A percentile compares a stretch with the other conserved stretches of the same genome.
These are phyloP conservation scores for Scedosporium dehoogii DNA, from an alignment of 2,329 filamentous ascomycete species.

Conservation along the genomic window DNA sequence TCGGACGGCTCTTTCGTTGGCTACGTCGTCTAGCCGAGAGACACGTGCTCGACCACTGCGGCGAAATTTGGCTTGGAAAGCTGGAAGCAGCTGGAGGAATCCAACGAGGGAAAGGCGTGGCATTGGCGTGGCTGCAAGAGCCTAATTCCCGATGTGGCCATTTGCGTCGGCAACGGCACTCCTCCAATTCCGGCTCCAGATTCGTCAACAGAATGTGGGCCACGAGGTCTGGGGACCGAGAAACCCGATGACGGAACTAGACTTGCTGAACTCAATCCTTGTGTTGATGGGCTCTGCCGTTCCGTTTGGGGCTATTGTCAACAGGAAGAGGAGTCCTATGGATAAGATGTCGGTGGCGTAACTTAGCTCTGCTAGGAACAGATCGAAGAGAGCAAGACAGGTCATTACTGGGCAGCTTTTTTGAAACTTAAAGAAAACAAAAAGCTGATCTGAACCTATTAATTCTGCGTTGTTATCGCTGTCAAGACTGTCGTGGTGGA, in stretches of 20 bases:
- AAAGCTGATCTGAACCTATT: too few relatives aligned
- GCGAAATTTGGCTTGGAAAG: not conserved
- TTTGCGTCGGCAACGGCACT: not conserved
- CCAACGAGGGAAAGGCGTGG: not conserved
- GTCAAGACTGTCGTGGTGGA: too few relatives aligned
- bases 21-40: not conserved
- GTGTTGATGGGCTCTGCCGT: not conserved
- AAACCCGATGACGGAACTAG: not conserved
- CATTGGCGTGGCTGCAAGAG: not conserved
- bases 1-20: not conserved
- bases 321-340: not conserved
- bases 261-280: not conserved
- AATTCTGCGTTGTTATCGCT: too few relatives aligned
- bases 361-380: not conserved
- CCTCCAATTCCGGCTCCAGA: not conserved
- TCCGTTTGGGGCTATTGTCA: not conserved
- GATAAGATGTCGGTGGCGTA: not conserved
- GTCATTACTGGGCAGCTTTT: too few relatives aligned
- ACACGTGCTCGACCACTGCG: not conserved
- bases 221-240: not conserved
- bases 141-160: not conserved
- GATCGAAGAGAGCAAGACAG: too few relatives aligned
- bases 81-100: not conserved
- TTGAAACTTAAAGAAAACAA: too few relatives aligned
- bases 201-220: not conserved